Conservation (phyloP, 2,329 filamentous ascomycete genomes). For the Fusarium vanettenii region DNA sequence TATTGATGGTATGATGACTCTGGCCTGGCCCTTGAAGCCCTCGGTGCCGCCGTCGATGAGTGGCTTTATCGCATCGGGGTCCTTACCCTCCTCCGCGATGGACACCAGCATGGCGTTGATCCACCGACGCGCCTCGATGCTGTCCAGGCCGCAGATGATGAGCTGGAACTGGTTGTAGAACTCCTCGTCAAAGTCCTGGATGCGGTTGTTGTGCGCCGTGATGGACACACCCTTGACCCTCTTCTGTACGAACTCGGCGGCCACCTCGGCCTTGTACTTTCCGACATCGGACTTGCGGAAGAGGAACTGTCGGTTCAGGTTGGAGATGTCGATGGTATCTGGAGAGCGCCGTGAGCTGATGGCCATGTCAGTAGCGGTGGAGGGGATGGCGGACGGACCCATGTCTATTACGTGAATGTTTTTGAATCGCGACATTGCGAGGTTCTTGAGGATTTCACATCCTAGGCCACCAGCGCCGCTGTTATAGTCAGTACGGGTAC, state of each 20-base stretch:
- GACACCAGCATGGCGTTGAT: slow-evolving; percentile 94
- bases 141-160: slow-evolving; percentile 94
- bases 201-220: slow-evolving; percentile 92
- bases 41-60: slow-evolving; percentile 97
- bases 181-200: slow-evolving; percentile 95
- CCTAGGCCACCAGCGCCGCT: slow-evolving; percentile 94
- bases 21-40: slow-evolving; percentile 96
- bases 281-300: slow-evolving; percentile 94
- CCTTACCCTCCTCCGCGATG: slow-evolving; percentile 82
- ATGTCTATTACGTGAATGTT: slow-evolving; percentile 99
- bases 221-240: slow-evolving; percentile 92
- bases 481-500: slow-evolving; percentile 32
- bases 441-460: slow-evolving; percentile 96
- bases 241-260: slow-evolving; percentile 89
- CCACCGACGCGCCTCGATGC: slow-evolving; percentile 97
- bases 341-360: slow-evolving; percentile 22
- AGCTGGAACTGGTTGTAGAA: slow-evolving; percentile 99
- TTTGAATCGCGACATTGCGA: slow-evolving; percentile 94
- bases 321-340: slow-evolving; percentile 99
- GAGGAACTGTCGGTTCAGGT: slow-evolving; percentile 96
- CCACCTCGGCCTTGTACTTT: slow-evolving; percentile 92
- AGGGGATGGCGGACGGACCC: slow-evolving; percentile 65
- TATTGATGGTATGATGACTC: slow-evolving; percentile 91
- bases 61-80: slow-evolving; percentile 89
- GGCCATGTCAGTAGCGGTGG: not conserved